phyloP scores from a whole-genome alignment of 768 basidiomycete genomes.

The Melanogaster broomeanus region DNA sequence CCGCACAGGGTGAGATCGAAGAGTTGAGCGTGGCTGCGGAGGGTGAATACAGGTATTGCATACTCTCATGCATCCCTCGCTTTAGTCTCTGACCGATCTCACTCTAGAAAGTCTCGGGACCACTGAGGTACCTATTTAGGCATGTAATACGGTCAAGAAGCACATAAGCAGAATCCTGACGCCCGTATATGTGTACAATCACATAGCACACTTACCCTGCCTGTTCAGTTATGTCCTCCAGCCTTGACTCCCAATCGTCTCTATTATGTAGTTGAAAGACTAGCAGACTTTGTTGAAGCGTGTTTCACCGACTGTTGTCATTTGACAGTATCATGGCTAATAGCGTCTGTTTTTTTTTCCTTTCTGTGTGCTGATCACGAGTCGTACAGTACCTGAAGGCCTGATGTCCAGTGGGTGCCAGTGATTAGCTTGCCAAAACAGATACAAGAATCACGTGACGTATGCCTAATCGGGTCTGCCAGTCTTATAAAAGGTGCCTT shows the following conservation, averaged over 20 bases:
- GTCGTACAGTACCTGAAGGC: too few species aligned
- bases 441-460: too few species aligned
- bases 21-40: conserved; percentile 92
- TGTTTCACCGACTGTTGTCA: neutral
- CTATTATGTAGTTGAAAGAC: conserved; percentile 10
- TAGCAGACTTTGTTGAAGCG: neutral
- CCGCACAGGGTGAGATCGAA: conserved; percentile 89
- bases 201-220: conserved; percentile 11
- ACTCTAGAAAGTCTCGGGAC: conserved; percentile 80
- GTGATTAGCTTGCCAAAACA: too few species aligned
- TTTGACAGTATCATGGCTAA: neutral
- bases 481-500: too few species aligned
- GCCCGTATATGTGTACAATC: conserved; percentile 12
- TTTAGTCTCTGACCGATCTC: conserved; percentile 2
- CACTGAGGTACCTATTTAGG: conserved; percentile 50
- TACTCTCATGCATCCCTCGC: neutral
- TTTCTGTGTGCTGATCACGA: too few species aligned
- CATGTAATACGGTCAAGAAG: neutral
- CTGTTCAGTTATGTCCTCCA: conserved; percentile 3
- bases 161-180: neutral
- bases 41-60: conserved; percentile 82
- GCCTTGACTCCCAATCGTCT: neutral
- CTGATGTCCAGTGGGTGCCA: too few species aligned
- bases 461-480: too few species aligned
- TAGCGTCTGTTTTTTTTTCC: neutral